These are phyloP conservation scores for Aquanectria penicillioides DNA, from an alignment of 2,329 filamentous ascomycete species.

Conservation along the genomic window DNA sequence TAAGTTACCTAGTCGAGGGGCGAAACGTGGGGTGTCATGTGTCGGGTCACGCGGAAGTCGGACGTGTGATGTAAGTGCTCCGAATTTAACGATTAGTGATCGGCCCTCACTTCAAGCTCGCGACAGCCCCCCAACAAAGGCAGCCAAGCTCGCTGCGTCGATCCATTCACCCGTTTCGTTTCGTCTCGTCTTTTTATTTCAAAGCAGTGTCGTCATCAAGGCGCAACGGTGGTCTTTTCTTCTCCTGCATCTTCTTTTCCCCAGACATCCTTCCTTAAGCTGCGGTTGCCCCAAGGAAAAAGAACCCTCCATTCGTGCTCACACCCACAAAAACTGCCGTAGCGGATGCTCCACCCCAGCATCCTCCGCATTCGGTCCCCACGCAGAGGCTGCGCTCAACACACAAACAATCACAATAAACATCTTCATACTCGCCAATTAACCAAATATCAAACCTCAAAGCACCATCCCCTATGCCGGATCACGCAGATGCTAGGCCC, in stretches of 20 bases:
- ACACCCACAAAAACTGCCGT: neutral
- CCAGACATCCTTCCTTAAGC: too few relatives aligned
- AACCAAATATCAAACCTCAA: neutral
- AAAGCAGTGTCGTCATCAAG: too few relatives aligned
- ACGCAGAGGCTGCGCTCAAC: neutral
- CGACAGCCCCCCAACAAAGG: slow-evolving; percentile 2
- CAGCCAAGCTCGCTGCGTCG: neutral
- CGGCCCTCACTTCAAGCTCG: neutral
- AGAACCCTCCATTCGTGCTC: neutral
- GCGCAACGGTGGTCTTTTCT: too few relatives aligned
- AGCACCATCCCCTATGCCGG: neutral
- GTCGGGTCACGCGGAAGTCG: slow-evolving; percentile 27
- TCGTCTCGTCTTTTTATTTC: too few relatives aligned
- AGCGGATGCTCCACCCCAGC: neutral
- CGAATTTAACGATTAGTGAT: slow-evolving; percentile 28
- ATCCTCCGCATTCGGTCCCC: neutral
- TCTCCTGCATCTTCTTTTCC: too few relatives aligned
- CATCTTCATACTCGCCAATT: neutral
- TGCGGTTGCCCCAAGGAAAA: too few relatives aligned
- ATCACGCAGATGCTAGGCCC: neutral
- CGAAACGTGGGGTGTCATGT: neutral
- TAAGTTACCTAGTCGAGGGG: too few relatives aligned
- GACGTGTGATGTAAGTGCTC: slow-evolving; percentile 26
- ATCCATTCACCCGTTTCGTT: too few relatives aligned
- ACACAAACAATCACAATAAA: neutral